Conservation (phyloP, 1,284 basidiomycete species). For the Neonothopanus nambi region DNA sequence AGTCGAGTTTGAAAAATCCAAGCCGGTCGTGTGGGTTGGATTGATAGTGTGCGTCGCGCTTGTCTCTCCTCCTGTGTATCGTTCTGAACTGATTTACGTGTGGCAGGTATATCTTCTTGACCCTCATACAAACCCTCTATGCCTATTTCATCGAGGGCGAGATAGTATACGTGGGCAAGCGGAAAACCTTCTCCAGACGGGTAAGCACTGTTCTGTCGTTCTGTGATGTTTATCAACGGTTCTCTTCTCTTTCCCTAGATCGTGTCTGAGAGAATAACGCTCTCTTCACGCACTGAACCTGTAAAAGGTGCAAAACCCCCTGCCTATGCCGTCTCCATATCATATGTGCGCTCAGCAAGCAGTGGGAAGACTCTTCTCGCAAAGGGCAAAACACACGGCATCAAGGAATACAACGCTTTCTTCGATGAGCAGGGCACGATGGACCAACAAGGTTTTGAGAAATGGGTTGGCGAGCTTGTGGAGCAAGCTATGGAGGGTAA, state of each 20-base stretch:
- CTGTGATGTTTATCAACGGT: slow-evolving; percentile 3
- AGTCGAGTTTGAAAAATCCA: slow-evolving; percentile 83
- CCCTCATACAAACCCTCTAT: slow-evolving; percentile 71
- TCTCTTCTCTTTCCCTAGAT: slow-evolving; percentile 52
- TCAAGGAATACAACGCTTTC: slow-evolving; percentile 61
- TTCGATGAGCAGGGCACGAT: slow-evolving; percentile 73
- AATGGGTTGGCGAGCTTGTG: slow-evolving; percentile 71
- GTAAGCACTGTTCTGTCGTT: slow-evolving; percentile 37
- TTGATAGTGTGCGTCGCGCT: slow-evolving; percentile 60
- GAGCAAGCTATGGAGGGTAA: slow-evolving; percentile 61
- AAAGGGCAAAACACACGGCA: slow-evolving; percentile 55
- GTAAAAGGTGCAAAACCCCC: slow-evolving; percentile 47
- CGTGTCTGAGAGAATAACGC: slow-evolving; percentile 77
- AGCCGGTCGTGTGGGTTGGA: slow-evolving; percentile 76
- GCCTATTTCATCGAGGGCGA: slow-evolving; percentile 80
- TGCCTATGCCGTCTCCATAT: slow-evolving; percentile 60
- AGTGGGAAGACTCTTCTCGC: slow-evolving; percentile 76
- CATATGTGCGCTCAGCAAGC: slow-evolving; percentile 73
- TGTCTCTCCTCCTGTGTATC: too few species aligned
- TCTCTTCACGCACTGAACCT: slow-evolving; percentile 65
- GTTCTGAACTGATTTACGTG: slow-evolving; percentile 3
- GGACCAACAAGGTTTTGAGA: slow-evolving; percentile 69
- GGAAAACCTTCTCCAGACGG: slow-evolving; percentile 81
- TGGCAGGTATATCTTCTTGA: slow-evolving; percentile 71
- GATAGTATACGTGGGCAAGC: slow-evolving; percentile 79